These are phyloP conservation scores for Trypethelium eluteriae DNA, from an alignment of 495 filamentous ascomycete species.

Conservation along the genomic window DNA sequence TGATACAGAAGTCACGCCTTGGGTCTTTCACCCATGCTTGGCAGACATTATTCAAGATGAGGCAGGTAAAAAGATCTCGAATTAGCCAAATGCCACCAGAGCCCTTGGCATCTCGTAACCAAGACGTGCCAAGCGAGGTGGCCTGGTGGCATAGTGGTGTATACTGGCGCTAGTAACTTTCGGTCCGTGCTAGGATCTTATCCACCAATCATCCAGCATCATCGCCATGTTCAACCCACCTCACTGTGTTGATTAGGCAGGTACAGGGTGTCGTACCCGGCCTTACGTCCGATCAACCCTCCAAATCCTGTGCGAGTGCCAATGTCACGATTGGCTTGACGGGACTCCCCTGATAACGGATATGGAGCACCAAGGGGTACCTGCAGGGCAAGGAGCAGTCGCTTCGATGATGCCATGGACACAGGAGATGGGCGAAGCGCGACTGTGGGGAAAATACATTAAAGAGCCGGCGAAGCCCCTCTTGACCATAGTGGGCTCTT, in stretches of 20 bases:
- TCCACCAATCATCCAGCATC: not conserved
- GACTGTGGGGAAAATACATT: not conserved
- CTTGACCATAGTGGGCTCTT: not conserved
- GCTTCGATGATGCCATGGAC: conserved; percentile 5
- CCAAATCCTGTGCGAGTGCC: too few species aligned
- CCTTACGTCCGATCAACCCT: not conserved
- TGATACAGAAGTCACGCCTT: not conserved
- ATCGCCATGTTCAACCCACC: not conserved
- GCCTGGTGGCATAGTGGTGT: too few species aligned
- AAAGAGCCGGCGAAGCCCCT: not conserved
- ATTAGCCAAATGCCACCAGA: not conserved
- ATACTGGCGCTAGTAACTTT: not conserved
- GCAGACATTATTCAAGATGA: not conserved
- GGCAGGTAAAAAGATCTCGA: not conserved
- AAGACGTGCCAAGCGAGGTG: too few species aligned
- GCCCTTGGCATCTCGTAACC: not conserved
- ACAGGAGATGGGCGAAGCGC: not conserved
- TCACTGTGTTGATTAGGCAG: conserved; percentile 4
- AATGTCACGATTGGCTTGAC: not conserved
- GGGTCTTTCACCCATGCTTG: not conserved
- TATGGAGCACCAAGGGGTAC: not conserved
- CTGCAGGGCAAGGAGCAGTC: not conserved
- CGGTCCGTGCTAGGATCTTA: conserved; percentile 6
- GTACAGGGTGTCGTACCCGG: not conserved
- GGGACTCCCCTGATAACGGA: not conserved